phyloP scores from a whole-genome alignment of 768 basidiomycete species.

The Leccinellum rugosiceps region DNA sequence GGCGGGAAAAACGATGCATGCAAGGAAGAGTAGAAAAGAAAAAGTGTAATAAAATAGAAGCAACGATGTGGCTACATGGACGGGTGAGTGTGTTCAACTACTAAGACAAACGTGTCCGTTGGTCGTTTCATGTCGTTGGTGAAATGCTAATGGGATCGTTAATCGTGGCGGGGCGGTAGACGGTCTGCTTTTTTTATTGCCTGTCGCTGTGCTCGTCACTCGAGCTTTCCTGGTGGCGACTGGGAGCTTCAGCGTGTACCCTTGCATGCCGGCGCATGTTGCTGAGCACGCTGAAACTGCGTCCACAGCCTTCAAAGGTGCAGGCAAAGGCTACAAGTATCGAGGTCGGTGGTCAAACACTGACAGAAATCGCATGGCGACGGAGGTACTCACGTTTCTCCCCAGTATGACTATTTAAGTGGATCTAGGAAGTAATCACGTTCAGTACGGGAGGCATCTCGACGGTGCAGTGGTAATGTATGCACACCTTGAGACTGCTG shows the following conservation, averaged over 20 bases:
- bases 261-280: conserved; percentile 88
- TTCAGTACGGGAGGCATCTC: conserved; percentile 4
- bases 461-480: conserved; percentile 1
- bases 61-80: conserved; percentile 12
- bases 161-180: conserved; percentile 6
- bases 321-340: conserved; percentile 62
- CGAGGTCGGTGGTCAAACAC: conserved; percentile 7
- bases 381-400: conserved; percentile 64
- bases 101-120: conserved; percentile 2
- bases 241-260: conserved; percentile 47
- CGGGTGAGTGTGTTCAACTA: neutral
- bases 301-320: conserved; percentile 70
- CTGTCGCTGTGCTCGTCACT: conserved; percentile 47
- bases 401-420: conserved; percentile 81
- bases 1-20: conserved; percentile 1
- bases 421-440: conserved; percentile 54
- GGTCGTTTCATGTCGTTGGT: conserved; percentile 4
- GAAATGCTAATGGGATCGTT: conserved; percentile 7
- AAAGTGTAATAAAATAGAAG: neutral
- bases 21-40: neutral
- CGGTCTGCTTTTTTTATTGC: conserved; percentile 25
- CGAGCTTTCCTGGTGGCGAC: conserved; percentile 37
- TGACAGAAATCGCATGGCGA: conserved; percentile 3
- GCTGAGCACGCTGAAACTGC: conserved; percentile 82
- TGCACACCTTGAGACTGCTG: conserved; percentile 71